These are phyloP conservation scores for Pythium dissotocum DNA, from an alignment of 352 stramenopile species.

Conservation along the genomic window DNA sequence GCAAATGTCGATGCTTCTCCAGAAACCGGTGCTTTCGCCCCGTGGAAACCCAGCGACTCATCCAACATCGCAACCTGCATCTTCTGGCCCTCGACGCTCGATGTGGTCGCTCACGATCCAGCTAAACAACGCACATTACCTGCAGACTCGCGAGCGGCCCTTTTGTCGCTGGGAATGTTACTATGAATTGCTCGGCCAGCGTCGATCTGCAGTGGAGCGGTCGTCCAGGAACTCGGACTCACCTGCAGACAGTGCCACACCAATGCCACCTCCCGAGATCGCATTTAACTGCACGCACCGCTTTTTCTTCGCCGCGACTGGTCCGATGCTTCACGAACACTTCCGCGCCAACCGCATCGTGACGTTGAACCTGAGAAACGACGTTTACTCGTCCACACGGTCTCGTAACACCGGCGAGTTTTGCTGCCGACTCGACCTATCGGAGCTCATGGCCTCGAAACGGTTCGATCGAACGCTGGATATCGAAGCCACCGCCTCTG, in stretches of 20 bases:
- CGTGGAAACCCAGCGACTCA: conserved; percentile 12
- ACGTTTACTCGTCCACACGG: conserved; percentile 71
- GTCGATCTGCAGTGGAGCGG: conserved; percentile 58
- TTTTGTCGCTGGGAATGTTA: conserved; percentile 75
- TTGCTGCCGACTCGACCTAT: conserved; percentile 41
- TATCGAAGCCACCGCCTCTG: conserved; percentile 35
- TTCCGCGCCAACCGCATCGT: conserved; percentile 37
- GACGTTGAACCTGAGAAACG: conserved; percentile 56
- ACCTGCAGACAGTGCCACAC: background rate
- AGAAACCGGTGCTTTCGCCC: conserved; percentile 50
- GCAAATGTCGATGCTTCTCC: conserved; percentile 51
- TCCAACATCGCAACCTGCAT: background rate
- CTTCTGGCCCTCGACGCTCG: conserved; percentile 18
- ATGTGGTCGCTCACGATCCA: conserved; percentile 60
- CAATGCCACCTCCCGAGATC: conserved; percentile 18
- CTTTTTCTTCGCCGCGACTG: conserved; percentile 52
- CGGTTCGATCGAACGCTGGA: conserved; percentile 54
- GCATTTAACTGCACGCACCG: conserved; percentile 67
- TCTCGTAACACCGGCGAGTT: conserved; percentile 49
- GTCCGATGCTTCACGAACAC: conserved; percentile 34
- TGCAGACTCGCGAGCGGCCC: conserved; percentile 54
- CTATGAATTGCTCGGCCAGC: conserved; percentile 59
- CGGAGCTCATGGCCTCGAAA: conserved; percentile 33
- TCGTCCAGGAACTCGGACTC: conserved; percentile 6
- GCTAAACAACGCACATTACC: conserved; percentile 63